Conservation (phyloP, 2,329 filamentous ascomycete genomes). For the Biscogniauxia mediterranea region DNA sequence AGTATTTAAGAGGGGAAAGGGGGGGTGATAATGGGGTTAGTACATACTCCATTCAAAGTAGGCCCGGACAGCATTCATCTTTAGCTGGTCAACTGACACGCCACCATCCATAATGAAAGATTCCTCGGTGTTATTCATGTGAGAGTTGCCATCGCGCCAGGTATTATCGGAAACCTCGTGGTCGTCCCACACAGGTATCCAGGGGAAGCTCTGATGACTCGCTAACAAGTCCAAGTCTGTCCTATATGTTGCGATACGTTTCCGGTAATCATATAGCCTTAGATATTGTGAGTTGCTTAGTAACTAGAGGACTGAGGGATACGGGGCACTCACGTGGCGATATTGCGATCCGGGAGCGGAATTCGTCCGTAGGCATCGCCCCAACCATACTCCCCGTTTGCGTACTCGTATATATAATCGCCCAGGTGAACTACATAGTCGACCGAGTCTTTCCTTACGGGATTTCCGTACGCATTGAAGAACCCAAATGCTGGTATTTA, state of each 20-base stretch:
- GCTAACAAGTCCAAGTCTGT: slow-evolving; percentile 59
- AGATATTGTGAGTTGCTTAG: background rate
- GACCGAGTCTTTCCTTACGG: slow-evolving; percentile 56
- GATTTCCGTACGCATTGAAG: slow-evolving; percentile 60
- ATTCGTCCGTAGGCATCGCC: slow-evolving; percentile 51
- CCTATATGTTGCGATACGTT: slow-evolving; percentile 55
- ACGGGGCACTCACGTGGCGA: slow-evolving; percentile 38
- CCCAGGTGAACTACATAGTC: slow-evolving; percentile 61
- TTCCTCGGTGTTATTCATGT: slow-evolving; percentile 64
- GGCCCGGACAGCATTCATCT: slow-evolving; percentile 69
- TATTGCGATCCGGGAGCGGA: slow-evolving; percentile 50
- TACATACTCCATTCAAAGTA: slow-evolving; percentile 66
- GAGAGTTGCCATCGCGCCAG: slow-evolving; percentile 58
- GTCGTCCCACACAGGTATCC: slow-evolving; percentile 66
- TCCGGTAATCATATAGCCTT: slow-evolving; percentile 58
- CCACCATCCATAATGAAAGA: slow-evolving; percentile 59
- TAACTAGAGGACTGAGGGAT: too few relatives aligned
- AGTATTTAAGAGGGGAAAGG: background rate
- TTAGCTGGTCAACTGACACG: slow-evolving; percentile 68
- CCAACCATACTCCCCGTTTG: slow-evolving; percentile 46
- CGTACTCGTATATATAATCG: slow-evolving; percentile 46
- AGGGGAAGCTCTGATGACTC: slow-evolving; percentile 56
- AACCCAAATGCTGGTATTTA: slow-evolving; percentile 46
- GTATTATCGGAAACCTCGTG: slow-evolving; percentile 65
- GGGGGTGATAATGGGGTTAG: too few relatives aligned